A percentile compares a stretch with the other conserved stretches of the same genome.
These are phyloP conservation scores for Huiozyma sinensis DNA, from an alignment of 805 yeast species.

Conservation along the genomic window DNA sequence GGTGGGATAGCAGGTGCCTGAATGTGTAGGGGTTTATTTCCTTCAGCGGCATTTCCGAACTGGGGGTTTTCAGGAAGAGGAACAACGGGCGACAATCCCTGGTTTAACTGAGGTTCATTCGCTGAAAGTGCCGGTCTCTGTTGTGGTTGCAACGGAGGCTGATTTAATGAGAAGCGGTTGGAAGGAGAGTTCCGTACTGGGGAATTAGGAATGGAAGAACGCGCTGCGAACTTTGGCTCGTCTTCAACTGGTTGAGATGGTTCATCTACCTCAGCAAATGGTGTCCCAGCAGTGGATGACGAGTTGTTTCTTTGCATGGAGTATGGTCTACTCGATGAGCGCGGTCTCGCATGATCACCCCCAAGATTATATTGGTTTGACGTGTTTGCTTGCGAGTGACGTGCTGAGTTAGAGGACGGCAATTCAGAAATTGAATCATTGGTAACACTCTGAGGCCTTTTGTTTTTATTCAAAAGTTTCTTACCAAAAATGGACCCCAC, in stretches of 20 bases:
- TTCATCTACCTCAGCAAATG: neutral
- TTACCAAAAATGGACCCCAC: constrained; percentile 70
- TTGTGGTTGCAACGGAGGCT: constrained; percentile 30
- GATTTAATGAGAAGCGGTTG: constrained; percentile 20
- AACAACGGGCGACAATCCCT: neutral
- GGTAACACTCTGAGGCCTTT: constrained; percentile 7
- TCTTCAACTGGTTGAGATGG: too few relatives aligned
- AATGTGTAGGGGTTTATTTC: constrained; percentile 17
- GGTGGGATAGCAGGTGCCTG: constrained; percentile 50
- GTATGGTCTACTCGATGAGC: neutral
- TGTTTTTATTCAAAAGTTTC: constrained; percentile 37
- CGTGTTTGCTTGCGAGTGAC: neutral
- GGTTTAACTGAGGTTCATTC: constrained; percentile 8
- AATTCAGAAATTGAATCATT: constrained; percentile 5
- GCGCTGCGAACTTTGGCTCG: too few relatives aligned
- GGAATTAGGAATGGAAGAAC: too few relatives aligned
- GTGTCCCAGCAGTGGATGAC: neutral
- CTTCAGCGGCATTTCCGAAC: constrained; percentile 2
- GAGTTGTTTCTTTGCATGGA: neutral
- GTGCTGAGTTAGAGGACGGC: neutral
- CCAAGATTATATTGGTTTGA: neutral
- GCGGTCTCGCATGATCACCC: neutral
- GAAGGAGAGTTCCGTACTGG: neutral
- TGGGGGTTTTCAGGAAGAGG: neutral
- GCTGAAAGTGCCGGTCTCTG: constrained; percentile 18